A percentile compares a stretch with the other conserved stretches of the same genome.
These are phyloP conservation scores for Coriaria nepalensis DNA, from an alignment of 306 rosid genomes.

Conservation along the genomic window DNA sequence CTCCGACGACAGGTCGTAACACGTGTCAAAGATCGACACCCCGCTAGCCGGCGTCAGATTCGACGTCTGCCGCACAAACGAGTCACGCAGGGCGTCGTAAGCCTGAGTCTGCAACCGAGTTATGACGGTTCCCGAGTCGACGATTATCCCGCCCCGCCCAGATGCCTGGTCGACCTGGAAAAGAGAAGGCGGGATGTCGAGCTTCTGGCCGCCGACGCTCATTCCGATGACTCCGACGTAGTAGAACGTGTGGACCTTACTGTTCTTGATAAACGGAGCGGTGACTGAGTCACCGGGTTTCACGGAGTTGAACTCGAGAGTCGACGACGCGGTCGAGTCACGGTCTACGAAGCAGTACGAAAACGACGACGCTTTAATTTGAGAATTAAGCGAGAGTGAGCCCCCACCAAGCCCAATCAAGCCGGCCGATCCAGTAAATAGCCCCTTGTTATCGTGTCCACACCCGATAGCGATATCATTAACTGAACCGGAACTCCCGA, in stretches of 20 bases:
- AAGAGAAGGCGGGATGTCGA: constrained; percentile 32
- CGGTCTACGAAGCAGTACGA: constrained; percentile 84
- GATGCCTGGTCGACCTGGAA: constrained; percentile 27
- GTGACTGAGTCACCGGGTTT: constrained; percentile 46
- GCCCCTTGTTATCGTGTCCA: constrained; percentile 79
- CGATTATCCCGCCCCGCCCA: constrained; percentile 62
- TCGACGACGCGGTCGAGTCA: constrained; percentile 52
- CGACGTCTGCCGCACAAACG: constrained; percentile 34
- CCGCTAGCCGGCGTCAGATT: constrained; percentile 21
- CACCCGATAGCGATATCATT: constrained; percentile 49
- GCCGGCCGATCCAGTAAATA: constrained; percentile 70
- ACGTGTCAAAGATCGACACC: constrained; percentile 68
- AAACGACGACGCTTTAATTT: constrained; percentile 59
- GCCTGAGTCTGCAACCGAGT: constrained; percentile 55
- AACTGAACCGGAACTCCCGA: constrained; percentile 43
- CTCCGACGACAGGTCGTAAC: constrained; percentile 52
- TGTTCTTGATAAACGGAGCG: constrained; percentile 26
- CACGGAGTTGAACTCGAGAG: constrained; percentile 76
- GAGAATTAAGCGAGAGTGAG: constrained; percentile 36
- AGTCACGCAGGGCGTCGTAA: constrained; percentile 61
- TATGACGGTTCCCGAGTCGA: constrained; percentile 78
- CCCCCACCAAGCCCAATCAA: constrained; percentile 90
- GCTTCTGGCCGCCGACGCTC: constrained; percentile 47
- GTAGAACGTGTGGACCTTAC: constrained; percentile 39
- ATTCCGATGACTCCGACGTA: constrained; percentile 48